These are phyloP conservation scores for Cornus florida DNA, from an alignment of 148 eudicot species.

Conservation along the genomic window DNA sequence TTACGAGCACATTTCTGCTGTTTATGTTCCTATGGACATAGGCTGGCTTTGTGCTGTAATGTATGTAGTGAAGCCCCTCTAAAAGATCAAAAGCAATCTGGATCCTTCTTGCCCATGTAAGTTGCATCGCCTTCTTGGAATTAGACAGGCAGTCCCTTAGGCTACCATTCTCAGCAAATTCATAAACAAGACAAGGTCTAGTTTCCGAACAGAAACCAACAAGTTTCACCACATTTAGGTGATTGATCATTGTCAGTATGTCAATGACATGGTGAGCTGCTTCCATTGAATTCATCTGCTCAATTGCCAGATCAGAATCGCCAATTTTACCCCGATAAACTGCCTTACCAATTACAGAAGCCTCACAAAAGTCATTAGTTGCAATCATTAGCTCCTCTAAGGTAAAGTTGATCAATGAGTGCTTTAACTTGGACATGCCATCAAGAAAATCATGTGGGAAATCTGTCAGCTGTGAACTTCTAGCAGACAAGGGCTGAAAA, in stretches of 20 bases:
- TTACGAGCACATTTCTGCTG: conserved; percentile 25
- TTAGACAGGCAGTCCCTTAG: conserved; percentile 32
- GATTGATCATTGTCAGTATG: conserved; percentile 29
- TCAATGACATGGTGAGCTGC: conserved; percentile 19
- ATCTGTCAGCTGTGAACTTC: background rate
- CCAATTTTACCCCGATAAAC: conserved; percentile 18
- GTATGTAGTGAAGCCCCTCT: conserved; percentile 34
- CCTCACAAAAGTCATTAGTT: conserved; percentile 18
- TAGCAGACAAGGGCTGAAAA: conserved; percentile 3
- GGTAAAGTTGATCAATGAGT: conserved; percentile 16
- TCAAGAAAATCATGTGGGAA: conserved; percentile 27
- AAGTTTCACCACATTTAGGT: conserved; percentile 29
- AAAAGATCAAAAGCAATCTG: conserved; percentile 35
- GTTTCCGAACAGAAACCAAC: conserved; percentile 25
- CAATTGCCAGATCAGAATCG: conserved; percentile 18
- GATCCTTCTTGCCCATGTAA: conserved; percentile 25
- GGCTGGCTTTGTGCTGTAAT: conserved; percentile 34
- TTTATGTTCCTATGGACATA: conserved; percentile 29
- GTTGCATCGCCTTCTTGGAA: conserved; percentile 15
- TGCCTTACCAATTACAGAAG: conserved; percentile 16
- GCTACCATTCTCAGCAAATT: conserved; percentile 25
- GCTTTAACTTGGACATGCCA: conserved; percentile 31
- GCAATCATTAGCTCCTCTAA: conserved; percentile 28
- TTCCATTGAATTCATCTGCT: conserved; percentile 23
- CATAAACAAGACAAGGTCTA: conserved; percentile 19